Percentiles rank a stretch among this genome's conserved stretches.
Evolutionary conservation across 345 rosid species (phyloP).

Genomic region (Pistacia vera): DNA sequence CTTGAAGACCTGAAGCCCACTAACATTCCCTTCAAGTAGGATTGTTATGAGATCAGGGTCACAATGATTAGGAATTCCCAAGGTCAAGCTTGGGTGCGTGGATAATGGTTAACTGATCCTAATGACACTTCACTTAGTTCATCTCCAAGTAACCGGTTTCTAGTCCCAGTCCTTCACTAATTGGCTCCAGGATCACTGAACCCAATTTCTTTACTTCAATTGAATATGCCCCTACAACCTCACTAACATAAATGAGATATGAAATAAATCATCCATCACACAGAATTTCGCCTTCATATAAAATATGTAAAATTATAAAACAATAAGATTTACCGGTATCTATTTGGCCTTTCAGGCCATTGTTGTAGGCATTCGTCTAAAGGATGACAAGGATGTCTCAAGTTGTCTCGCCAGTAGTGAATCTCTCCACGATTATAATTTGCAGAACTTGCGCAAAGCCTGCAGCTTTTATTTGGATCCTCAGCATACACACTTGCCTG

Average conservation of each 20-base stretch:
- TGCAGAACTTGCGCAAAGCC: slow-evolving; percentile 13
- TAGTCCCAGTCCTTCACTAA: slow-evolving; percentile 41
- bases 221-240: slow-evolving; percentile 27
- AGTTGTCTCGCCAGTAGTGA: slow-evolving; percentile 24
- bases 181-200: slow-evolving; percentile 28
- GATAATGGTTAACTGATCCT: slow-evolving; percentile 29
- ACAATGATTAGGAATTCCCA: slow-evolving; percentile 35
- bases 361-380: slow-evolving; percentile 17
- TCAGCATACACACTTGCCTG: slow-evolving; percentile 14
- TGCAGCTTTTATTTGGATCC: slow-evolving; percentile 8
- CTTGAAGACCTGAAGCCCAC: too few species aligned
- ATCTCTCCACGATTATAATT: background rate
- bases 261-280: background rate
- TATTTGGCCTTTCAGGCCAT: slow-evolving; percentile 23
- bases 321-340: background rate
- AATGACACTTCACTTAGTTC: slow-evolving; percentile 14
- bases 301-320: background rate
- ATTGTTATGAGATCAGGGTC: slow-evolving; percentile 33
- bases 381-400: slow-evolving; percentile 27
- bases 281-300: too few species aligned
- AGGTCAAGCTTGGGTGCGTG: slow-evolving; percentile 38
- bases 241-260: slow-evolving; percentile 2
- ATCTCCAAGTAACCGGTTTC: slow-evolving; percentile 21
- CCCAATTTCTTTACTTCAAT: slow-evolving; percentile 35
- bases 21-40: slow-evolving; percentile 32